Percentiles rank a stretch among this genome's conserved stretches.
phyloP scores from a whole-genome alignment of 768 basidiomycete species.

The Paxillus rubicundulus region DNA sequence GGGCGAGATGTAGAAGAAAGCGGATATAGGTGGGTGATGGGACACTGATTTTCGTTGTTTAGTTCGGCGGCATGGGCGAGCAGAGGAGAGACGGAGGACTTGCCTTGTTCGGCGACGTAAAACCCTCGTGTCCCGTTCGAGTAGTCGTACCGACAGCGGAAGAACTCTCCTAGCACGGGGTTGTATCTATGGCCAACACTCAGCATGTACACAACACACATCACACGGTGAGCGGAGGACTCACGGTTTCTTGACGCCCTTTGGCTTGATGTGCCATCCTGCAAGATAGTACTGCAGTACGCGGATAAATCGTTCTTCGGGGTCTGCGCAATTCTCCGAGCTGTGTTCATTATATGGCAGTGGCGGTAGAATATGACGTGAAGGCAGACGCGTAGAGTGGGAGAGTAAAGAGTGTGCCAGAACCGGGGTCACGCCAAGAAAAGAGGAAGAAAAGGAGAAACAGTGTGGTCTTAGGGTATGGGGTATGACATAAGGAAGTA shows the following conservation, averaged over 20 bases:
- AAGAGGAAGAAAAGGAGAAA: neutral
- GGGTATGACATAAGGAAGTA: constrained; percentile 13
- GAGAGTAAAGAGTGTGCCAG: neutral
- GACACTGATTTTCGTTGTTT: constrained; percentile 57
- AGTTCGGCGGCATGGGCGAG: neutral
- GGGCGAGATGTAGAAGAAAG: constrained; percentile 95
- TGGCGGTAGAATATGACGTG: neutral
- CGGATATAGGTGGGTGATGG: constrained; percentile 91
- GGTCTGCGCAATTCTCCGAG: constrained; percentile 73
- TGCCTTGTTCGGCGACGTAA: constrained; percentile 95
- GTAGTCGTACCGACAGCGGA: constrained; percentile 94
- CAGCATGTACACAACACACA: neutral
- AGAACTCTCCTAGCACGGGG: constrained; percentile 96
- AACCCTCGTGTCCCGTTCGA: constrained; percentile 89
- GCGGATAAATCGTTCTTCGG: constrained; percentile 87
- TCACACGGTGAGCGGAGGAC: constrained; percentile 27
- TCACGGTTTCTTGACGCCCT: constrained; percentile 98
- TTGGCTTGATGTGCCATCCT: constrained; percentile 99
- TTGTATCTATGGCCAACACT: constrained; percentile 66
- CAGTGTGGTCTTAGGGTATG: constrained; percentile 20
- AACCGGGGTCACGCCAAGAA: neutral
- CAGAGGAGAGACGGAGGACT: constrained; percentile 7
- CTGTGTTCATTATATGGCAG: constrained; percentile 39
- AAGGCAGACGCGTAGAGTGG: neutral
- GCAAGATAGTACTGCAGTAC: constrained; percentile 94